These are phyloP conservation scores for Leucogyrophana mollusca DNA, from an alignment of 768 basidiomycete genomes.

Conservation along the genomic window DNA sequence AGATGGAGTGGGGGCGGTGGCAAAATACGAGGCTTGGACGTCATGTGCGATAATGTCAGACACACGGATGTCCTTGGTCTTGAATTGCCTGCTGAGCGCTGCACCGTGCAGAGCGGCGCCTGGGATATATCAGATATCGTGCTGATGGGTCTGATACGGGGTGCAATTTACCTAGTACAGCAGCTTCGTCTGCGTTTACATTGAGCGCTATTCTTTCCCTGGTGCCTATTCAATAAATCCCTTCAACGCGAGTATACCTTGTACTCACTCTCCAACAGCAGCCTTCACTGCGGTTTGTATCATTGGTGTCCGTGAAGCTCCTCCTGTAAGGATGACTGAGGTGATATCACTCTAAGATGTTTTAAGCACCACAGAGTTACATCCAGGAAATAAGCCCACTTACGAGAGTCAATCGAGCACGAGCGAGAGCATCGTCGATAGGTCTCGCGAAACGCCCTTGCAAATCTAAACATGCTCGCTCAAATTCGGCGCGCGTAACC, in stretches of 20 bases:
- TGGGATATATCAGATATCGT: too few relatives aligned
- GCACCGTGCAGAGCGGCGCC: conserved; percentile 93
- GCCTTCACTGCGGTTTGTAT: conserved; percentile 79
- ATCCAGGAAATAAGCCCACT: too few relatives aligned
- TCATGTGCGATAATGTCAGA: conserved; percentile 72
- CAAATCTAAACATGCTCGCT: conserved; percentile 68
- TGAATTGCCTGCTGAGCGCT: conserved; percentile 83
- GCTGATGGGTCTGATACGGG: neutral
- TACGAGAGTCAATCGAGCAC: conserved; percentile 68
- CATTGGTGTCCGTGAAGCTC: conserved; percentile 88
- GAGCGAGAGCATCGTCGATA: conserved; percentile 67
- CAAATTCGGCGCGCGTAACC: conserved; percentile 77
- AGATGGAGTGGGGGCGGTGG: conserved; percentile 47
- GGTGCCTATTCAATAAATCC: too few relatives aligned
- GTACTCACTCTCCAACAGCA: conserved; percentile 73
- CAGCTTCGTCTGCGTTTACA: conserved; percentile 96
- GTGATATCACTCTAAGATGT: conserved; percentile 67
- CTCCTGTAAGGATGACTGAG: conserved; percentile 92
- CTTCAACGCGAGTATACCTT: too few relatives aligned
- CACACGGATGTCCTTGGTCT: conserved; percentile 91
- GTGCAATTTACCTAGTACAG: conserved; percentile 69
- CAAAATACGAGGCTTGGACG: conserved; percentile 75
- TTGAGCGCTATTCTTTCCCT: conserved; percentile 88
- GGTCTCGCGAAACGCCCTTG: conserved; percentile 64
- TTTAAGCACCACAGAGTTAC: too few relatives aligned